Conservation (phyloP, 2,329 filamentous ascomycete genomes). For the Colletotrichum spinosum region DNA sequence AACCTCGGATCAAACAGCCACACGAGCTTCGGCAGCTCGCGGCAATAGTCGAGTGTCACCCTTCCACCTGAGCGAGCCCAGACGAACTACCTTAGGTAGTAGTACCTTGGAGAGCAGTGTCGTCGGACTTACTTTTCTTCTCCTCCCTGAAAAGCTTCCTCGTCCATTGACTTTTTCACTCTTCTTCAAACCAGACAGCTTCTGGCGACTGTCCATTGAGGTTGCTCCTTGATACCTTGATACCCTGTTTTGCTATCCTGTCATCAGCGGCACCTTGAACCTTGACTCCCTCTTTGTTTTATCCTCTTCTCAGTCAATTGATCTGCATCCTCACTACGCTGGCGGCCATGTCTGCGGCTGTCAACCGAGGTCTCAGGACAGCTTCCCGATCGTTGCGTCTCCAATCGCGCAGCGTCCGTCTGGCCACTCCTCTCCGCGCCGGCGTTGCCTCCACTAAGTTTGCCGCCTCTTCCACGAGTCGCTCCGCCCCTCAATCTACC, state of each 20-base stretch:
- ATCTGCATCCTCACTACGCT: constrained; percentile 20
- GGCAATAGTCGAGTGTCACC: constrained; percentile 27
- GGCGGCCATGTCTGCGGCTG: constrained; percentile 60
- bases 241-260: neutral
- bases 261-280: constrained; percentile 3
- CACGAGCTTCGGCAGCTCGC: constrained; percentile 37
- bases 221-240: constrained; percentile 7
- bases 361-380: constrained; percentile 65
- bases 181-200: too few species aligned
- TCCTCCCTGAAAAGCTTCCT: constrained; percentile 14
- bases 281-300: neutral
- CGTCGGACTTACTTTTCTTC: constrained; percentile 1
- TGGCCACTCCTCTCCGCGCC: constrained; percentile 50
- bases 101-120: constrained; percentile 12
- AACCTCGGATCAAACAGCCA: constrained; percentile 40
- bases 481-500: constrained; percentile 49
- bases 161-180: neutral
- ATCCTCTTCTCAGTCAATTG: constrained; percentile 25
- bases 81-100: neutral
- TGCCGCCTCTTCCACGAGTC: constrained; percentile 44
- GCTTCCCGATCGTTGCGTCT: constrained; percentile 66
- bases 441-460: constrained; percentile 49
- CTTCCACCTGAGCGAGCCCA: constrained; percentile 30
- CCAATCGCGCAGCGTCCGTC: constrained; percentile 53
- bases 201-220: too few species aligned